Conservation (phyloP, 2,329 filamentous ascomycete species). For the Fusarium sororula region DNA sequence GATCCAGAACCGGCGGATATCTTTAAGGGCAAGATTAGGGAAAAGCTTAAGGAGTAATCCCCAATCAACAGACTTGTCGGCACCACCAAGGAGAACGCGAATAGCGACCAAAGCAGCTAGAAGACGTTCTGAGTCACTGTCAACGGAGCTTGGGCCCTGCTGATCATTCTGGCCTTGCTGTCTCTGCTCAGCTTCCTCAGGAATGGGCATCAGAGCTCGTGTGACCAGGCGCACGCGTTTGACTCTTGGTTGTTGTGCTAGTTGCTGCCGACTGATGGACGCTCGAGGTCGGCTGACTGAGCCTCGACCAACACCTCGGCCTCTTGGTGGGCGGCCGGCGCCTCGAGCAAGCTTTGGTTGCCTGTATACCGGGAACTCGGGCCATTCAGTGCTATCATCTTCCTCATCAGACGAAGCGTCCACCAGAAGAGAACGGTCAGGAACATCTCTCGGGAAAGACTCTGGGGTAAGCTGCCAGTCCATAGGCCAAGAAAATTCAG, state of each 20-base stretch:
- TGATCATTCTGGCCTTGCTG: conserved; percentile 1
- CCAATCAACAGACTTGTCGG: conserved; percentile 69
- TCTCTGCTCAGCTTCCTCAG: neutral
- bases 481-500: conserved; percentile 37
- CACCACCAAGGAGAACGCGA: conserved; percentile 66
- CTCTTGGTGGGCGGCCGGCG: neutral
- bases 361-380: conserved; percentile 8
- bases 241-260: conserved; percentile 14
- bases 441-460: conserved; percentile 19
- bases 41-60: conserved; percentile 66
- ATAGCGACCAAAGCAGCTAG: conserved; percentile 68
- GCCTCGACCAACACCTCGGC: neutral
- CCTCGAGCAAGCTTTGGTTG: neutral
- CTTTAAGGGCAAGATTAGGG: conserved; percentile 60
- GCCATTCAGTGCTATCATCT: conserved; percentile 26
- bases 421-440: conserved; percentile 8
- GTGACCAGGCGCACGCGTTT: conserved; percentile 46
- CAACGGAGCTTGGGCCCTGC: conserved; percentile 4
- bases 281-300: conserved; percentile 3
- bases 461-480: conserved; percentile 39
- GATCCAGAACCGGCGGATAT: conserved; percentile 65
- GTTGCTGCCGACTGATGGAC: conserved; percentile 6
- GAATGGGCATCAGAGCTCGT: conserved; percentile 44
- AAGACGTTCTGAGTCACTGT: conserved; percentile 45
- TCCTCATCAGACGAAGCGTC: conserved; percentile 31